Conservation (phyloP, 75 land plant species). For the Sequoiadendron giganteum region DNA sequence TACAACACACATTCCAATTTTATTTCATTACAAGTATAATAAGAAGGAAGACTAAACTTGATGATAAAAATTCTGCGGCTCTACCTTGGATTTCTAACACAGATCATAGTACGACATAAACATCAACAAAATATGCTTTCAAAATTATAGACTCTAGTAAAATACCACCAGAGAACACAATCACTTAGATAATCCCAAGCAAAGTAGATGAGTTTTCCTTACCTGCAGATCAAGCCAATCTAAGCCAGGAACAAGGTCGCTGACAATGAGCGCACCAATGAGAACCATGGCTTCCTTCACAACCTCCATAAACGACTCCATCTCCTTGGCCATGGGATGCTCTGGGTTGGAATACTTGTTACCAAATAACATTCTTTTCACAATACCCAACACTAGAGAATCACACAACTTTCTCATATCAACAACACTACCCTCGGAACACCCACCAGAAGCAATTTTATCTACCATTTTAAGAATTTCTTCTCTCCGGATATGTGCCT, state of each 20-base stretch:
- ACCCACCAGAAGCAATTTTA: not conserved
- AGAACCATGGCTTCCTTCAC: constrained; percentile 10
- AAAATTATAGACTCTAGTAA: too few species aligned
- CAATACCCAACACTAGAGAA: not conserved
- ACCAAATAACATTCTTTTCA: not conserved
- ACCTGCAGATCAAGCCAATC: constrained; percentile 10
- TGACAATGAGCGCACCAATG: not conserved
- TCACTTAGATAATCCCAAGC: too few species aligned
- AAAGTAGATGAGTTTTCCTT: not conserved
- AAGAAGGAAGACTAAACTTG: too few species aligned
- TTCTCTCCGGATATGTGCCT: not conserved
- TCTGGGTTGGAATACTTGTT: not conserved
- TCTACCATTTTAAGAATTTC: constrained; percentile 6
- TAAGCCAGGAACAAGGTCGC: not conserved
- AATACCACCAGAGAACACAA: too few species aligned
- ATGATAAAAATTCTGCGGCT: too few species aligned
- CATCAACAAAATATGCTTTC: not conserved
- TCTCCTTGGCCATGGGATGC: not conserved
- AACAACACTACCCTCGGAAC: not conserved
- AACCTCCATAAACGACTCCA: constrained; percentile 1
- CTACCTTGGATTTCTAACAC: too few species aligned
- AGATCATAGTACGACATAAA: too few species aligned
- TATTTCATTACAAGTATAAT: too few species aligned
- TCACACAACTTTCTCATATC: constrained; percentile 1
- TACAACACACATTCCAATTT: too few species aligned